Percentiles rank a stretch among this genome's conserved stretches.
Evolutionary conservation across 495 filamentous ascomycete species (phyloP).

Genomic region (Evernia prunastri): DNA sequence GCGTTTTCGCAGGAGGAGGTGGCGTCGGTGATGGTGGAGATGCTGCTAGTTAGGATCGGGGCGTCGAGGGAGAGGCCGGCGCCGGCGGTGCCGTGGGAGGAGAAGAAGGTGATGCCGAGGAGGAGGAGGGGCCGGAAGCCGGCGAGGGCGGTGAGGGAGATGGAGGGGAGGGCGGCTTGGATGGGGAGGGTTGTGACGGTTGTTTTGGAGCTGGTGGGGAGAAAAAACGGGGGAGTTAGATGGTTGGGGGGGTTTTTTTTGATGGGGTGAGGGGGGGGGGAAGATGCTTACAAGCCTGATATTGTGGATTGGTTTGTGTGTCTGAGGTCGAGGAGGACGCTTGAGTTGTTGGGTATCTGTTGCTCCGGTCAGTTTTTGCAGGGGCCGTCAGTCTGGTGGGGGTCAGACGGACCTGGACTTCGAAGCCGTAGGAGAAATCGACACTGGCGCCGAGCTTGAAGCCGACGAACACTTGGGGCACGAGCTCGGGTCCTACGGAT

Average conservation of each 20-base stretch:
- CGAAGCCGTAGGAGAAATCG: slow-evolving; percentile 32
- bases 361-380: neutral
- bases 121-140: slow-evolving; percentile 30
- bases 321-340: slow-evolving; percentile 26
- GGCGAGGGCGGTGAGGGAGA: slow-evolving; percentile 24
- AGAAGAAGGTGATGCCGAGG: slow-evolving; percentile 27
- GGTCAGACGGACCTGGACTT: slow-evolving; percentile 24
- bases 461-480: slow-evolving; percentile 22
- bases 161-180: slow-evolving; percentile 20
- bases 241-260: neutral
- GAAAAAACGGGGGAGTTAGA: neutral
- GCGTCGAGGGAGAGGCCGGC: slow-evolving; percentile 29
- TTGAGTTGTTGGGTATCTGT: slow-evolving; percentile 29
- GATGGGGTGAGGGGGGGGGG: neutral
- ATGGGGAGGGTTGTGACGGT: slow-evolving; percentile 28
- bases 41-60: slow-evolving; percentile 25
- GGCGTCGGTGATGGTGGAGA: slow-evolving; percentile 9
- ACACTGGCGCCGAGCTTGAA: slow-evolving; percentile 22
- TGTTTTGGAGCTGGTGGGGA: slow-evolving; percentile 27
- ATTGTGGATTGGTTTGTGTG: slow-evolving; percentile 24
- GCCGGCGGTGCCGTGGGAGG: slow-evolving; percentile 17
- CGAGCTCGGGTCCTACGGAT: slow-evolving; percentile 28
- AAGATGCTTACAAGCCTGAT: slow-evolving; percentile 29
- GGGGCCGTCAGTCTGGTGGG: neutral
- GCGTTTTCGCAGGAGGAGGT: slow-evolving; percentile 21